Evolutionary conservation across 2,329 filamentous ascomycete genomes (phyloP).

Genomic region (Ophiostoma tasmaniense): DNA sequence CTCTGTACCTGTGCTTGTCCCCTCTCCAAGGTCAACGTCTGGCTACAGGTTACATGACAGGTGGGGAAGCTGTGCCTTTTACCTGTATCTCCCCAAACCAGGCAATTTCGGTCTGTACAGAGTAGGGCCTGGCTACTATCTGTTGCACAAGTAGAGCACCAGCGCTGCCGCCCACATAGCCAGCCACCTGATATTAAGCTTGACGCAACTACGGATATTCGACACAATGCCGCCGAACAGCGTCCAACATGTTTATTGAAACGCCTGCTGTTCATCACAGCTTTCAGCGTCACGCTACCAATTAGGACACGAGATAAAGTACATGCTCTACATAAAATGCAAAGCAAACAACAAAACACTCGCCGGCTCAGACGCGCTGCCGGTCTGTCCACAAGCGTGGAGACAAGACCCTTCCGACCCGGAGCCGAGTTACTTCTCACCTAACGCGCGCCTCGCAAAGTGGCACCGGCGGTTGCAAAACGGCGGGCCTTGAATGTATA

Average conservation of each 20-base stretch:
- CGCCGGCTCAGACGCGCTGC: neutral
- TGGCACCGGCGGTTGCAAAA: constrained; percentile 9
- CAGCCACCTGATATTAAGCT: neutral
- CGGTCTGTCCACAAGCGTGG: constrained; percentile 7
- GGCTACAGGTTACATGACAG: constrained; percentile 29
- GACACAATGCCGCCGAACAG: neutral
- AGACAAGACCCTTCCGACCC: constrained; percentile 9
- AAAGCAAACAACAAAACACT: neutral
- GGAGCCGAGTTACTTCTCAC: constrained; percentile 9
- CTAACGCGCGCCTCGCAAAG: neutral
- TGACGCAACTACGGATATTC: neutral
- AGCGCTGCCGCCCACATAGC: constrained; percentile 4
- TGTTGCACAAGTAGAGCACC: neutral
- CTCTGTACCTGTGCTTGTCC: constrained; percentile 15
- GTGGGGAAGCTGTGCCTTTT: constrained; percentile 29
- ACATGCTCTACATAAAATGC: neutral
- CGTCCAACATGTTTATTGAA: neutral
- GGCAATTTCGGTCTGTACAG: neutral
- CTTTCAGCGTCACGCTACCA: neutral
- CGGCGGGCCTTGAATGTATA: neutral
- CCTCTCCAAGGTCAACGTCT: constrained; percentile 27
- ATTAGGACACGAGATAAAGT: neutral
- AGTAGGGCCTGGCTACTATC: neutral
- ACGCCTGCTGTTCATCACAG: neutral
- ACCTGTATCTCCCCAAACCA: constrained; percentile 2